A percentile compares a stretch with the other conserved stretches of the same genome.
These are phyloP conservation scores for Backusella sp. DNA, from an alignment of 192 early-diverging fungal genomes.

Conservation along the genomic window DNA sequence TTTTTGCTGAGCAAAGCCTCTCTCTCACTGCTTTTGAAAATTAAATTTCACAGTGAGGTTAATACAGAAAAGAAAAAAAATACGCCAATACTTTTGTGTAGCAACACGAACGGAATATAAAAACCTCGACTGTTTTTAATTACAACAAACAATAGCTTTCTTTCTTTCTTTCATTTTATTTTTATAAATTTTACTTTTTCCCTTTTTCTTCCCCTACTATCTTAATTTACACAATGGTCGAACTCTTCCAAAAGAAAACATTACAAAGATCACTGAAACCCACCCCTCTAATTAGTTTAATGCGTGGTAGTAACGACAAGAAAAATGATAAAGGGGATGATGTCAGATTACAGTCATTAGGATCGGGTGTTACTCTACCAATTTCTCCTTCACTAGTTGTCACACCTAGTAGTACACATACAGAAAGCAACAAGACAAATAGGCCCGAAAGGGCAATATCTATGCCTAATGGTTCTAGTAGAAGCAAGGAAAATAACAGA, in stretches of 20 bases:
- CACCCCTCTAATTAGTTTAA: background rate
- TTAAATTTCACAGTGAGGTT: background rate
- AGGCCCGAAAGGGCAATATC: background rate
- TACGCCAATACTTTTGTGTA: background rate
- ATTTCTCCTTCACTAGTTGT: background rate
- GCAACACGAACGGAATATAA: background rate
- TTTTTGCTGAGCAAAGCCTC: background rate
- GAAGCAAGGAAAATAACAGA: background rate
- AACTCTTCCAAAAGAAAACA: slow-evolving; percentile 3
- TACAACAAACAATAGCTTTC: slow-evolving; percentile 2
- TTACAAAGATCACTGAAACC: background rate
- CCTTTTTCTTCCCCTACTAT: background rate
- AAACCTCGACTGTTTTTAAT: background rate
- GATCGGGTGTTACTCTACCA: slow-evolving; percentile 4
- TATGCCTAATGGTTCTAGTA: background rate
- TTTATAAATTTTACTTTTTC: background rate
- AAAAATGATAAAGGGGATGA: background rate
- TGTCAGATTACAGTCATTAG: slow-evolving; percentile 7
- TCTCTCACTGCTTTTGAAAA: background rate
- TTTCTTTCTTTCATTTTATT: background rate
- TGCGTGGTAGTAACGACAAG: background rate
- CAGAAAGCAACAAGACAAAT: background rate
- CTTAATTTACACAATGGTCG: background rate
- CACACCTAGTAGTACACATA: background rate
- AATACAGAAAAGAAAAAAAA: background rate